Evolutionary conservation across 306 rosid genomes (phyloP), one percentile per base, ranked within the genome.

Genomic region (Psophocarpus tetragonolobus): DNA sequence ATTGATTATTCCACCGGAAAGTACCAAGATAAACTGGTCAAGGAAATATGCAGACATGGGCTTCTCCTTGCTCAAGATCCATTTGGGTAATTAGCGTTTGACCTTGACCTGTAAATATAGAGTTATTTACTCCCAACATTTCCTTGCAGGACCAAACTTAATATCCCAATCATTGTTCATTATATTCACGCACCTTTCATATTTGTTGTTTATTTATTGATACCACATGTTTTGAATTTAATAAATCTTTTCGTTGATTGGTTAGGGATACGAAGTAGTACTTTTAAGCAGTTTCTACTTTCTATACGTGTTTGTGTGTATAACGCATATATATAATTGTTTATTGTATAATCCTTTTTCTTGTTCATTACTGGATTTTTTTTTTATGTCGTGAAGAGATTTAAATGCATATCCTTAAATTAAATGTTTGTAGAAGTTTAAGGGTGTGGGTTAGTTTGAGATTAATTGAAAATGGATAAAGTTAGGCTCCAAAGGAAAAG

Each of bases 1-100:
- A 57, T 57, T 57, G 64, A 57, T 57, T 57, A 57, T 29, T 57
- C 64, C 64, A 57, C 36, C 18, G 64, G 64, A 26, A 57, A 57
- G 35, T 57, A 24, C 64, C 36, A 24, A 57, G 64, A 57, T 11
- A 57, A 57, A 18, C 10, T 57, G 64, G 32, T 26, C 12, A 26
- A 57, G 18, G 64, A 57, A 57, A 57, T 57, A 24, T 57, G 64
- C n/a, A 57, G 10, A 57, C 64, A 57, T 57, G 64, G 36, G 35
- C 64, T 57, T 57, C 29, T 57, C 6, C 64, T 57, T 57, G 64
- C 64, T 26, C 64, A 57, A 57, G 64, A 57, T 57, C 36, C 35
- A 57, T 57, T 24, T 57, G 64, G 64, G 64, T 57, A 57, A 24
- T 57, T 12, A 57, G 18, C 3, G 18, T 48, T 47, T 24, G 63